These are phyloP conservation scores for Phyllosticta citribraziliensis DNA, from an alignment of 2,329 filamentous ascomycete genomes.

Conservation along the genomic window DNA sequence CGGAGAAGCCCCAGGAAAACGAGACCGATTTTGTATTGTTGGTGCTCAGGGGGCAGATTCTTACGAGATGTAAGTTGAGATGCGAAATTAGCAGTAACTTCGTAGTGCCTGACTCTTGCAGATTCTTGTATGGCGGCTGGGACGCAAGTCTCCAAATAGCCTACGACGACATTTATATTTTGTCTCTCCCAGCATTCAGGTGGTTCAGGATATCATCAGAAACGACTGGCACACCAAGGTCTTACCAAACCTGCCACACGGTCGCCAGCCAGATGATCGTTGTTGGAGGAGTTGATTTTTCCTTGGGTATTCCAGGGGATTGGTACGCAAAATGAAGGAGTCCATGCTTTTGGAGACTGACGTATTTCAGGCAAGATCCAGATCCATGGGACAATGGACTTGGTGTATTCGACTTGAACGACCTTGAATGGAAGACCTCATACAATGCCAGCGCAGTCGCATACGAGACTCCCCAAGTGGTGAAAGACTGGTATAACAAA, in stretches of 20 bases:
- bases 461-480: background rate
- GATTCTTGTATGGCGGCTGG: constrained; percentile 1
- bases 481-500: background rate
- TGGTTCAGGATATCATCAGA: background rate
- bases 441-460: background rate
- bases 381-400: constrained; percentile 1
- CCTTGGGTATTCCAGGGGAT: background rate
- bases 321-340: background rate
- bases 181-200: constrained; percentile 1
- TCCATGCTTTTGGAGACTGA: background rate
- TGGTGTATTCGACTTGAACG: background rate
- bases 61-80: background rate
- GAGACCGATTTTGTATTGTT: background rate
- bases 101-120: background rate
- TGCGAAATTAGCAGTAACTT: background rate
- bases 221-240: background rate
- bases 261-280: background rate
- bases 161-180: background rate
- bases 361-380: background rate
- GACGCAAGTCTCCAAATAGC: background rate
- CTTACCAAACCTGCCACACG: background rate
- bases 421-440: background rate
- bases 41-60: background rate
- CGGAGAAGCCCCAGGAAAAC: background rate
- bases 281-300: background rate